Evolutionary conservation across 495 filamentous ascomycete genomes (phyloP), one percentile per base, ranked within the genome.

Genomic region (Penicillium arizonense): DNA sequence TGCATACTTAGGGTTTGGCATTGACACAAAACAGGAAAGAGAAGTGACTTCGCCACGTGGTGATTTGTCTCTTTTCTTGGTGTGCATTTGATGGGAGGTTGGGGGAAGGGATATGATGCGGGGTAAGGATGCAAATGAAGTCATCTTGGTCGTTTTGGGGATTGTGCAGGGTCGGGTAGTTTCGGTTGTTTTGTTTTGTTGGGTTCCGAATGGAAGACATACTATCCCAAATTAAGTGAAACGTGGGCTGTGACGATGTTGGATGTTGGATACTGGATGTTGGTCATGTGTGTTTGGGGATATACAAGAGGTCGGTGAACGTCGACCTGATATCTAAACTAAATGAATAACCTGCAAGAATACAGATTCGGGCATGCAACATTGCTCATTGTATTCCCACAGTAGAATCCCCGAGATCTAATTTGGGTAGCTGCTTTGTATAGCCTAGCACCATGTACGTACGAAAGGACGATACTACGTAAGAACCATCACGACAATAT

Each of bases 51-150:
- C 8, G 26, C 42, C 42, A 44, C 42, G 42, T 44, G 42, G 28
- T 30, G 8, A 30, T 30, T 30, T 30, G 42, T 12, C 24, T 44
- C 12, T 23, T 3, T 26, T 42, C 12, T 26, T 14, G 38, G 7
- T 18, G 26, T 32, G 26, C 26, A 30, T 30, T 30, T 26, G 21
- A 44, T 20, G 42, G 14, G 42, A 44, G 26, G n/a, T 28, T n/a
- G 12, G 23, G n/a, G 12, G 23, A 24, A 10, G 41, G 7, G n/a
- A 2, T 6, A 14, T 28, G 26, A 16, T 46, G 44, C 44, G 44
- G 44, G 44, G 44, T 46, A 46, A 12, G 18, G 12, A 46, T 46
- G 18, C 43, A 23, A 16, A 46, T 46, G 44, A 46, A 35, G 44
- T 46, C 30, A 46, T 34, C 6, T 23, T 45, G 28, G 9, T 30